phyloP scores from a whole-genome alignment of 148 eudicot species.

The Heliosperma pusillum region DNA sequence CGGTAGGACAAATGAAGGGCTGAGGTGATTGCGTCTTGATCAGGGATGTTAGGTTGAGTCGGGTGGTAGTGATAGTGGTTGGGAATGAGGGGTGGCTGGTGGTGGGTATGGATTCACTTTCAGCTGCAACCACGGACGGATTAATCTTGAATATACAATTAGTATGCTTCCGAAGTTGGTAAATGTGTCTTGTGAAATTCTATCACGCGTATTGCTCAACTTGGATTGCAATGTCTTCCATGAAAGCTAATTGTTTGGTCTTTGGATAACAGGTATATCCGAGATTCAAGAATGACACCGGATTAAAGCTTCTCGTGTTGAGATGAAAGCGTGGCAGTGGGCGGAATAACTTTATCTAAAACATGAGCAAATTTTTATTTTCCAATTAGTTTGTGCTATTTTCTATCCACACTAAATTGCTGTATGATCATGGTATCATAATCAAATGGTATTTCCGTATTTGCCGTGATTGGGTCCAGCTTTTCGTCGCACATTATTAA shows the following conservation, averaged over 20 bases:
- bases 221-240: background rate
- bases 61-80: background rate
- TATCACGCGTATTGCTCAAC: background rate
- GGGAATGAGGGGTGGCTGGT: background rate
- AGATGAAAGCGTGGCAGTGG: background rate
- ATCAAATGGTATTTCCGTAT: background rate
- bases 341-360: background rate
- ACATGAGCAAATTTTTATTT: background rate
- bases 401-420: background rate
- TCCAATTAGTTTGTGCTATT: background rate
- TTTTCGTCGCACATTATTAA: background rate
- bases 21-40: background rate
- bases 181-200: background rate
- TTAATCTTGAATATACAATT: background rate
- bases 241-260: background rate
- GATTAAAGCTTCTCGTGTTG: background rate
- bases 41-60: background rate
- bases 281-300: conserved; percentile 1
- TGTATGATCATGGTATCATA: background rate
- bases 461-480: background rate
- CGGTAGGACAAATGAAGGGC: too few species aligned
- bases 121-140: background rate
- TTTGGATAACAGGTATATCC: background rate
- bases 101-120: background rate
- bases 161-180: background rate